Conservation (phyloP, 257 asterid species). For the Oldenlandia corymbosa region DNA sequence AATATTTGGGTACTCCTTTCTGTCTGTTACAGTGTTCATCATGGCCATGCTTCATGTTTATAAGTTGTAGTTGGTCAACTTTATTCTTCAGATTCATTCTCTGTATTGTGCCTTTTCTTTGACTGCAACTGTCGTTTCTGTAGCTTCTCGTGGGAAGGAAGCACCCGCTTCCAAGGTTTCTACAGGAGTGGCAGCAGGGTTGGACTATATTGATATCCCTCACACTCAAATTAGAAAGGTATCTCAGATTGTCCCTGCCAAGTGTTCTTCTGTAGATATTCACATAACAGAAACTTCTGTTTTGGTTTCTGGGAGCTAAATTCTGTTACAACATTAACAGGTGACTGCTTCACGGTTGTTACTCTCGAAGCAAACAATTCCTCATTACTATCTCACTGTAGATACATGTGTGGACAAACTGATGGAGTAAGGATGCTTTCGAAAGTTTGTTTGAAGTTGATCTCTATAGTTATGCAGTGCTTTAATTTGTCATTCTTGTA, state of each 20-base stretch:
- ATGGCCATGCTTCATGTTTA: slow-evolving; percentile 7
- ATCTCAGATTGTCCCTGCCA: slow-evolving; percentile 13
- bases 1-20: slow-evolving; percentile 68
- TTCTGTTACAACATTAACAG: slow-evolving; percentile 33
- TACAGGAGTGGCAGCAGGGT: slow-evolving; percentile 30
- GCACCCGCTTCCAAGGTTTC: slow-evolving; percentile 58
- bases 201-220: slow-evolving; percentile 77
- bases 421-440: slow-evolving; percentile 63
- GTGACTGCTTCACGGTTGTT: slow-evolving; percentile 81
- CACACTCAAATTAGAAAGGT: slow-evolving; percentile 95
- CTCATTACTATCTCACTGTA: slow-evolving; percentile 90
- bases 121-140: slow-evolving; percentile 20
- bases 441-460: slow-evolving; percentile 2
- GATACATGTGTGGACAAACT: slow-evolving; percentile 97
- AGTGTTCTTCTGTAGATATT: background rate
- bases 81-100: too few relatives aligned
- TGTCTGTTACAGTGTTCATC: background rate
- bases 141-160: slow-evolving; percentile 79
- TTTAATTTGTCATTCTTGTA: slow-evolving; percentile 7
- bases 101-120: slow-evolving; percentile 13
- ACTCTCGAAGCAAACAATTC: slow-evolving; percentile 92
- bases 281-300: too few relatives aligned
- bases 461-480: slow-evolving; percentile 16
- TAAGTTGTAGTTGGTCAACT: background rate
- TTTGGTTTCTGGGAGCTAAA: slow-evolving; percentile 9